phyloP scores from a whole-genome alignment of 2,329 filamentous ascomycete genomes.

The Trichoderma sp. region DNA sequence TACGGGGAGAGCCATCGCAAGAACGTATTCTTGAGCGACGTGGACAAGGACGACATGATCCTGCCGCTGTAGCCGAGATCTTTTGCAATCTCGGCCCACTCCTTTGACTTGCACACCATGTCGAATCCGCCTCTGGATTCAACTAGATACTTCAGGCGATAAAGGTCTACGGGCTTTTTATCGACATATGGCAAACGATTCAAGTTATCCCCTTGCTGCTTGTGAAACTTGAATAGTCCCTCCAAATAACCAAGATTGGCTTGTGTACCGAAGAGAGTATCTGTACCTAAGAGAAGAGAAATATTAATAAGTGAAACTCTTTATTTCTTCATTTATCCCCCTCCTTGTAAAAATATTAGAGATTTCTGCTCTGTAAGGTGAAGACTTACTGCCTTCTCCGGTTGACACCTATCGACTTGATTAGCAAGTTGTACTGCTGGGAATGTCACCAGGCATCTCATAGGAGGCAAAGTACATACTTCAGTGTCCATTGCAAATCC shows the following conservation, averaged over 20 bases:
- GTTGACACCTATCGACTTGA: conserved; percentile 56
- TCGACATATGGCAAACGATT: conserved; percentile 95
- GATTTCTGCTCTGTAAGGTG: background rate
- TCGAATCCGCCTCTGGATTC: conserved; percentile 94
- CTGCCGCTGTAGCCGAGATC: conserved; percentile 98
- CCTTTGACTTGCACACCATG: conserved; percentile 93
- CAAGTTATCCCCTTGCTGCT: conserved; percentile 89
- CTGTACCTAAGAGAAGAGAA: conserved; percentile 48
- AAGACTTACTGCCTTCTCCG: conserved; percentile 85
- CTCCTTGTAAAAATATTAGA: background rate
- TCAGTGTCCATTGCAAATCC: conserved; percentile 95
- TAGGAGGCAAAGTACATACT: conserved; percentile 48
- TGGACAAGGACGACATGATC: conserved; percentile 98
- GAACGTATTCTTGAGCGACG: conserved; percentile 96
- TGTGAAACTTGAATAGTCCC: conserved; percentile 92
- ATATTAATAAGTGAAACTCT: conserved; percentile 35
- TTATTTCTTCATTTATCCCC: background rate
- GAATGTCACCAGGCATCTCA: background rate
- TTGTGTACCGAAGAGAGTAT: conserved; percentile 66
- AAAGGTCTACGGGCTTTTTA: conserved; percentile 93
- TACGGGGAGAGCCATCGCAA: conserved; percentile 96
- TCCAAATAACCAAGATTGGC: conserved; percentile 96
- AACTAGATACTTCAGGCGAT: conserved; percentile 94
- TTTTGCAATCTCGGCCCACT: conserved; percentile 97
- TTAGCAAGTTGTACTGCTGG: conserved; percentile 21